phyloP scores from a whole-genome alignment of 306 rosid genomes.

The Gastrolobium villosum region DNA sequence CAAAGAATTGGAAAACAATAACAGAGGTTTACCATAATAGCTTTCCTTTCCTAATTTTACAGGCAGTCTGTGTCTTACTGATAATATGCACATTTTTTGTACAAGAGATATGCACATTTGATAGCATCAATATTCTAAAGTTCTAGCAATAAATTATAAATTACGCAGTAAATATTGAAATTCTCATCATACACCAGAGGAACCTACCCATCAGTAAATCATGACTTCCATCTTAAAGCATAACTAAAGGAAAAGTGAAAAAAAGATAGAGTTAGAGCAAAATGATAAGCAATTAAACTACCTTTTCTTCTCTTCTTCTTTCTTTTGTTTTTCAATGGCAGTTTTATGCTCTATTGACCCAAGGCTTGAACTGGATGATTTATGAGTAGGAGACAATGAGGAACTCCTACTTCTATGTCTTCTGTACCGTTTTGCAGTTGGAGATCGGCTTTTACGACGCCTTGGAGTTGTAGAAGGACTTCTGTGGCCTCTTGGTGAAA shows the following conservation, averaged over 20 bases:
- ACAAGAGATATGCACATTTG: constrained; percentile 18
- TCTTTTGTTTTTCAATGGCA: constrained; percentile 78
- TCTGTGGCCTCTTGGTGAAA: constrained; percentile 63
- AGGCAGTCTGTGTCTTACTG: constrained; percentile 34
- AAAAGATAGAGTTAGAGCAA: constrained; percentile 40
- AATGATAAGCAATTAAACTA: constrained; percentile 53
- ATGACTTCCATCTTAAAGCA: constrained; percentile 32
- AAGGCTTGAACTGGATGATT: constrained; percentile 81
- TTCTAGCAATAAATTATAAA: constrained; percentile 28
- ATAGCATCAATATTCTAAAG: constrained; percentile 33
- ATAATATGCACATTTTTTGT: constrained; percentile 28
- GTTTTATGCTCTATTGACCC: constrained; percentile 80
- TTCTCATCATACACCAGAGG: constrained; percentile 37
- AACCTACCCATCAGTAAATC: constrained; percentile 33
- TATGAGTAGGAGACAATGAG: constrained; percentile 76
- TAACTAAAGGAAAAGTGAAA: constrained; percentile 29
- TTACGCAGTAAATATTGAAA: constrained; percentile 32
- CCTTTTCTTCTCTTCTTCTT: constrained; percentile 97
- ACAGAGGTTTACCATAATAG: constrained; percentile 35
- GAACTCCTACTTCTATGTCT: constrained; percentile 85
- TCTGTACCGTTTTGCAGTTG: constrained; percentile 63
- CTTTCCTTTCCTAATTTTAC: constrained; percentile 38
- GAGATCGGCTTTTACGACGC: constrained; percentile 76
- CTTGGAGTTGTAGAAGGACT: constrained; percentile 69
- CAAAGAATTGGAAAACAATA: constrained; percentile 30